Percentiles rank a stretch among this genome's conserved stretches.
Conservation (phyloP, 345 rosid genomes). For the Ailanthus altissimus region DNA sequence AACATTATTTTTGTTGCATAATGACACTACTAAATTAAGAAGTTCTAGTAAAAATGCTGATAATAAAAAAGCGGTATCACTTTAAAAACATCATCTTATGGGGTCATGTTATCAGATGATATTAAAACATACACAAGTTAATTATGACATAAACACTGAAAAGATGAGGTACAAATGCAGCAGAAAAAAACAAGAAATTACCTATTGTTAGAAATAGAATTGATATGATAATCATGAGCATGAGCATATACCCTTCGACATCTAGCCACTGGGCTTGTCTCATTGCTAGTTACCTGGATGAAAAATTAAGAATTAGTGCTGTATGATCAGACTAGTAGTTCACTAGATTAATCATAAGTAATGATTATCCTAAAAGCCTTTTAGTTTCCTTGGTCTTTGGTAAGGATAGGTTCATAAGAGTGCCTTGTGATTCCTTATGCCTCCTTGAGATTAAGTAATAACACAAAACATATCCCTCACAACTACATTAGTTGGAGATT, state of each 20-base stretch:
- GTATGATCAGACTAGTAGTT: slow-evolving; percentile 5
- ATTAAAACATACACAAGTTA: too few relatives aligned
- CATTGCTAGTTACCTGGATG: slow-evolving; percentile 74
- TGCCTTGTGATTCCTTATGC: too few relatives aligned
- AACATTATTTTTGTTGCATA: too few relatives aligned
- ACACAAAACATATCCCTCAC: slow-evolving; percentile 8
- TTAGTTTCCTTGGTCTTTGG: not conserved
- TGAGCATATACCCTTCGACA: slow-evolving; percentile 96
- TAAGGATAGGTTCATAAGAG: too few relatives aligned
- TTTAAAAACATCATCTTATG: too few relatives aligned
- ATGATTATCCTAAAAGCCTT: not conserved
- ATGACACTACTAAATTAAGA: too few relatives aligned
- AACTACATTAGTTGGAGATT: not conserved
- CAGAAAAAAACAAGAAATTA: slow-evolving; percentile 24
- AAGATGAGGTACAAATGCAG: not conserved
- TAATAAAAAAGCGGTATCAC: too few relatives aligned
- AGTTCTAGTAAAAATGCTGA: too few relatives aligned
- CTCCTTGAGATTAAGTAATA: too few relatives aligned
- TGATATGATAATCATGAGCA: slow-evolving; percentile 99
- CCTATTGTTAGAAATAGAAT: slow-evolving; percentile 97
- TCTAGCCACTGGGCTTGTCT: slow-evolving; percentile 83
- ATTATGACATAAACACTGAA: not conserved
- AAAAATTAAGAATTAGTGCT: slow-evolving; percentile 12
- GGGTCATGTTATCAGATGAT: too few relatives aligned
- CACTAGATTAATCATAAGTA: not conserved